Evolutionary conservation across 345 rosid genomes (phyloP).

Genomic region (Orychophragmus violaceus): DNA sequence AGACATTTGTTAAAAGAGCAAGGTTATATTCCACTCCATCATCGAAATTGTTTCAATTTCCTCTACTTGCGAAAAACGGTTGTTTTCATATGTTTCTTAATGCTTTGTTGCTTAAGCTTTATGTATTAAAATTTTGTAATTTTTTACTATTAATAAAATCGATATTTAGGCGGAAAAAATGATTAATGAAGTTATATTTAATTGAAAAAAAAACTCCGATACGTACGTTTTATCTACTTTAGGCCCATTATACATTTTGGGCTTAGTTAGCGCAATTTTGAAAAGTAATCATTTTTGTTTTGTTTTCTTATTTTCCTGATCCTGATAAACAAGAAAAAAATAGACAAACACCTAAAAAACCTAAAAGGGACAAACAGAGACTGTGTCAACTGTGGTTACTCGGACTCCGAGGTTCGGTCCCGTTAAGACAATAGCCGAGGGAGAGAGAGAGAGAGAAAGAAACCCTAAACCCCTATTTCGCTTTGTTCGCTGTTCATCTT

Average conservation of each 20-base stretch:
- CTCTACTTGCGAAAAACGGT: too few relatives aligned
- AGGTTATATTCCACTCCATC: too few relatives aligned
- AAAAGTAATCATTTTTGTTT: background rate
- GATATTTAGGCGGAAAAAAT: too few relatives aligned
- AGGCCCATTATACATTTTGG: slow-evolving; percentile 3
- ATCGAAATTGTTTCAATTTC: too few relatives aligned
- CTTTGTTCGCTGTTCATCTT: background rate
- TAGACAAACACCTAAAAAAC: background rate
- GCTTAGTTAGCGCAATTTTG: background rate
- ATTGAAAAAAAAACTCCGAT: too few relatives aligned
- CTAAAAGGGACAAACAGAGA: background rate
- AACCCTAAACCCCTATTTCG: slow-evolving; percentile 7
- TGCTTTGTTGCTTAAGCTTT: too few relatives aligned
- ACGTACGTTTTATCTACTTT: background rate
- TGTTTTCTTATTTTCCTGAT: background rate
- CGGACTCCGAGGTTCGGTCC: slow-evolving; percentile 22
- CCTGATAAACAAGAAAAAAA: background rate
- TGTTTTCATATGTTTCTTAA: too few relatives aligned
- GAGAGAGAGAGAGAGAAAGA: background rate
- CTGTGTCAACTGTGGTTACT: slow-evolving; percentile 11
- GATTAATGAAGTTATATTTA: too few relatives aligned
- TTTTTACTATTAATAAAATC: too few relatives aligned
- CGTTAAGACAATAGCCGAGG: background rate
- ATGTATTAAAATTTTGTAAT: too few relatives aligned
- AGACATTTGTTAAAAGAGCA: too few relatives aligned